Evolutionary conservation across 2,329 filamentous ascomycete genomes (phyloP).

Genomic region (Xylaria sp.): DNA sequence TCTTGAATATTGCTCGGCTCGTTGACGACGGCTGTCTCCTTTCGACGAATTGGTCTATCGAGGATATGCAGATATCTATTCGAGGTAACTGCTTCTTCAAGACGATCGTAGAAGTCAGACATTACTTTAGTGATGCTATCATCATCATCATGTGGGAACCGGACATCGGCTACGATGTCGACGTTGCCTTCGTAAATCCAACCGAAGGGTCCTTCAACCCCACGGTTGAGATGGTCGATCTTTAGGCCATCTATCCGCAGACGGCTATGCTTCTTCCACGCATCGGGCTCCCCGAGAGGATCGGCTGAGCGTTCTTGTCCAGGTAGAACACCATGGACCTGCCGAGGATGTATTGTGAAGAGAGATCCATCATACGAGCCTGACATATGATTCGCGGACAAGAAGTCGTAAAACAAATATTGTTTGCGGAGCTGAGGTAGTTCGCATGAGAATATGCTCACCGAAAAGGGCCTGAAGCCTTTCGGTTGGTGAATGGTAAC

Average conservation of each 20-base stretch:
- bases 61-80: conserved; percentile 70
- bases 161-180: conserved; percentile 93
- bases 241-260: conserved; percentile 91
- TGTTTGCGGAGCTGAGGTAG: conserved; percentile 91
- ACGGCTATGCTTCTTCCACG: conserved; percentile 95
- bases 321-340: conserved; percentile 80
- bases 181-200: conserved; percentile 99
- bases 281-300: conserved; percentile 67
- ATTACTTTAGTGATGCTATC: conserved; percentile 92
- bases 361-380: conserved; percentile 94
- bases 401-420: conserved; percentile 97
- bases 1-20: conserved; percentile 27
- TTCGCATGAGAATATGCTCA: conserved; percentile 96
- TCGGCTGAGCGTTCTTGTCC: conserved; percentile 63
- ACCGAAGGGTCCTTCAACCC: conserved; percentile 90
- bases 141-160: conserved; percentile 87
- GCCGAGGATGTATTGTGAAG: conserved; percentile 94
- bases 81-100: conserved; percentile 88
- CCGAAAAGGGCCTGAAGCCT: conserved; percentile 90
- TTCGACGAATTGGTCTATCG: conserved; percentile 50
- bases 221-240: conserved; percentile 94
- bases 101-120: conserved; percentile 94
- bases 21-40: conserved; percentile 35
- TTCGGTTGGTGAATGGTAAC: conserved; percentile 90
- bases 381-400: conserved; percentile 94